Evolutionary conservation across 495 filamentous ascomycete genomes (phyloP), one percentile per base, ranked within the genome.

Genomic region (Cenococcum geophilum): DNA sequence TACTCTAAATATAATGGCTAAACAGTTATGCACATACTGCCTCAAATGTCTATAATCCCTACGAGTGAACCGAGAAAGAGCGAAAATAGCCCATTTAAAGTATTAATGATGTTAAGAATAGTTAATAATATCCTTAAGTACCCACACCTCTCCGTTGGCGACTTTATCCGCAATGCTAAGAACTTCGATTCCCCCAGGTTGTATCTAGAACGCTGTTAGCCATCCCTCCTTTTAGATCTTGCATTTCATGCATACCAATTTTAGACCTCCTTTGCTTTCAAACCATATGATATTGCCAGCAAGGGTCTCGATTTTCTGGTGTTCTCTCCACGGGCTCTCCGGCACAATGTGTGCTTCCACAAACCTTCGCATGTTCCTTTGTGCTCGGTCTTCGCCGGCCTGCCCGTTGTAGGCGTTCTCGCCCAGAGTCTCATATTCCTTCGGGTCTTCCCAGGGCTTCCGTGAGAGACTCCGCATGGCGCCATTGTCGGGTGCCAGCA

Each of bases 391-490:
- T 60, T 87, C 84, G 0, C 95, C 95, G 14, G 82, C 83, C 0
- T 79, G 73, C 0, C 93, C 93, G 37, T 88, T 82, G 71, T 97
- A 97, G 4, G 89, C 91, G 35, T 86, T 72, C n/a, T 81, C 76
- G 0, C 92, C 92, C 18, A 89, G 76, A 6, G 75, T 76, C 3
- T 75, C 76, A 71, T 95, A 96, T 58, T 98, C 95, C 42, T 82
- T 74, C 0, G 89, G 84, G 63, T 95, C 85, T 67, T 98, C 92
- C 93, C 93, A 98, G 1, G 93, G 93, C 70, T 97, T 97, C 59
- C 89, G 78, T 0, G 91, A 90, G 42, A 97, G 78, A 1, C 74
- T 80, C 64, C 86, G 86, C 62, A 98, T 83, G 0, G 83, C 90
- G 42, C 81, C 83, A 73, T 98, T 97, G 5, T 86, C 73, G 0